Conservation (phyloP, 768 basidiomycete genomes). For the Boletus barrowsii region DNA sequence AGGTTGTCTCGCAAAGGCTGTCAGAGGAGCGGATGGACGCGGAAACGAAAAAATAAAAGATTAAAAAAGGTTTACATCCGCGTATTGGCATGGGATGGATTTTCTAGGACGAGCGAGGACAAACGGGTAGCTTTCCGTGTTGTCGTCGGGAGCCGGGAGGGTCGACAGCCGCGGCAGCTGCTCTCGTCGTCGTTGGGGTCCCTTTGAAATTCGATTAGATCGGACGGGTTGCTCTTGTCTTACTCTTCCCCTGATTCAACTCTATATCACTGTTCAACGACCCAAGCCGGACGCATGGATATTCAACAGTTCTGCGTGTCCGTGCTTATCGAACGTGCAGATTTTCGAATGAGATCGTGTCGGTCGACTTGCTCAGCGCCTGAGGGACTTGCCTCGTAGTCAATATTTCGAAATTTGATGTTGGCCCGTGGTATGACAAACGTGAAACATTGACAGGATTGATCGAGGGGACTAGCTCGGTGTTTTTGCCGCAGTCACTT, state of each 20-base stretch:
- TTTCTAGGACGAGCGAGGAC: constrained; percentile 19
- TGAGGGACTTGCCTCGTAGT: constrained; percentile 4
- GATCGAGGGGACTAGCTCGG: constrained; percentile 39
- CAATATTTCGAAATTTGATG: constrained; percentile 12
- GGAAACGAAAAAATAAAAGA: constrained; percentile 32
- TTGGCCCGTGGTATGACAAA: constrained; percentile 24
- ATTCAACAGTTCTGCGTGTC: background rate
- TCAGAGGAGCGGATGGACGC: constrained; percentile 20
- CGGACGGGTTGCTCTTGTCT: constrained; percentile 5
- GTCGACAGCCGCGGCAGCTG: constrained; percentile 22
- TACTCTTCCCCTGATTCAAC: background rate
- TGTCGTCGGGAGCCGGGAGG: constrained; percentile 27
- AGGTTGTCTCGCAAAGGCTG: constrained; percentile 1
- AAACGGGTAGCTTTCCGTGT: constrained; percentile 19
- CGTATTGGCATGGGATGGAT: constrained; percentile 21
- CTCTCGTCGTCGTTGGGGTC: constrained; percentile 19
- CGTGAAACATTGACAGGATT: constrained; percentile 42
- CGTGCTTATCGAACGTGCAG: background rate
- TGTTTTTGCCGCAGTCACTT: constrained; percentile 19
- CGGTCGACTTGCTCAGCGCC: background rate
- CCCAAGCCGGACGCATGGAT: background rate
- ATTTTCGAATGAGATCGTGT: background rate
- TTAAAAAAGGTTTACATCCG: constrained; percentile 33
- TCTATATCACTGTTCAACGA: background rate
- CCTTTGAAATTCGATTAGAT: constrained; percentile 26